Base-by-base conservation (phyloP, 2,329 filamentous ascomycete genomes). In the Trichoderma sp. region DNA sequence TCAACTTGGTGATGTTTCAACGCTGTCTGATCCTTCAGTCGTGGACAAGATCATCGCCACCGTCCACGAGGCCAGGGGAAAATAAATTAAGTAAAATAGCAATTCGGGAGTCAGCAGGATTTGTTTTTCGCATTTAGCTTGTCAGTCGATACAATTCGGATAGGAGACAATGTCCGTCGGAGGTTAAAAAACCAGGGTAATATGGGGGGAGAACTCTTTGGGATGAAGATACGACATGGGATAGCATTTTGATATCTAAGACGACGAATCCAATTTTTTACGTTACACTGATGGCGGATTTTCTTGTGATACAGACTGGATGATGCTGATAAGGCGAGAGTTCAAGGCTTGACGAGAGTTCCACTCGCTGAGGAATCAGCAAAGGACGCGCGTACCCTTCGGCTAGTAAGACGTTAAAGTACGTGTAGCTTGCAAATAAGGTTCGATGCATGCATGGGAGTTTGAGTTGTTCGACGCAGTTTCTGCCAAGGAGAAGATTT, bases 1-100 rank as follows among this genome's bases (percentile, higher is more conserved):
- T 81, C 95, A 97, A 83, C 87, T 99, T 68, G 96, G 96, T 77
- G 96, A 99, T 79, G 97, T 88, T 43, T 93, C 93, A 23, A 98
- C 96, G 91, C 88, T 98, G 67, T 96, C 94, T 73, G 95, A 99
- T 81, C 96, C 96, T 61, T 89, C 86, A 73, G 91, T 98, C 28
- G 95, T 99, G 30, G 90, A 92, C 62, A 95, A 91, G 85, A 98
- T 99, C 79, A 97, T 98, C 80, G 84, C 88, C 74, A 89, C 87
- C 61, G 95, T 98, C 68, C 92, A 95, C 77, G 86, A 88, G 75
- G 81, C 84, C 63, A 85, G 81, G 80, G 86, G 85, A 80, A 88
- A 87, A 80, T 88, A 81, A 82, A 58, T 12, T 6, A 43, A 39
- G 28, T 12, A 34, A 30, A 50, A 50, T 11, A 50, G 17, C 43